Evolutionary conservation across 2,329 filamentous ascomycete genomes (phyloP).

Genomic region (Sarocladium oryzae): DNA sequence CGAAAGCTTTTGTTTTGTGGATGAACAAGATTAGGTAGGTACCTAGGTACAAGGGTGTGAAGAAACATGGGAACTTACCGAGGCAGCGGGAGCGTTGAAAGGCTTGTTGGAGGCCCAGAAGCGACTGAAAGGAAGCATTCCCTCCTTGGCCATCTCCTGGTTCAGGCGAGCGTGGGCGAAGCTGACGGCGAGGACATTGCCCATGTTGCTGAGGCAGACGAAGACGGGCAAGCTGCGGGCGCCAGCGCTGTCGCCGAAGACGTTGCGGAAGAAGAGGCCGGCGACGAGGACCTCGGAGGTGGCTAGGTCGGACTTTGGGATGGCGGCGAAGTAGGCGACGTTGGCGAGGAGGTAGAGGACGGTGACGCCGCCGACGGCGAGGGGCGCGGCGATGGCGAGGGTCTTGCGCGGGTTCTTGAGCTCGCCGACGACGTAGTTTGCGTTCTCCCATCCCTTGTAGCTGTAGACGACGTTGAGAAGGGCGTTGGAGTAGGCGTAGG

Average conservation of each 20-base stretch:
- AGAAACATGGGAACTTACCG: conserved; percentile 30
- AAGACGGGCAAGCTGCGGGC: conserved; percentile 44
- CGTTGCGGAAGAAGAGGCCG: conserved; percentile 53
- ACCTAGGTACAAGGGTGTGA: no score
- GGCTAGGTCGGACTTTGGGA: conserved; percentile 51
- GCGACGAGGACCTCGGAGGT: conserved; percentile 55
- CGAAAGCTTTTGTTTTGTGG: no score
- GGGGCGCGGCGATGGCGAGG: conserved; percentile 47
- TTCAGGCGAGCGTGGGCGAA: conserved; percentile 54
- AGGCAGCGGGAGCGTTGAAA: conserved; percentile 56
- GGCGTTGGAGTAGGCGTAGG: conserved; percentile 49
- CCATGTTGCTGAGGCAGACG: conserved; percentile 54
- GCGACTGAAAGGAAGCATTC: conserved; percentile 56
- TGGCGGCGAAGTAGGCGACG: conserved; percentile 59
- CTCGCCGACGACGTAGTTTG: conserved; percentile 55
- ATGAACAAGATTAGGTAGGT: conserved; percentile 12
- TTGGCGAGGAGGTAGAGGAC: conserved; percentile 58
- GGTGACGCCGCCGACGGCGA: conserved; percentile 52
- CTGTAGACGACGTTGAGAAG: conserved; percentile 54
- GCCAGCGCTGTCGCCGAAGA: conserved; percentile 52
- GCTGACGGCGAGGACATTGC: conserved; percentile 55
- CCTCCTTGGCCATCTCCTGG: conserved; percentile 64
- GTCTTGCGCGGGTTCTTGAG: conserved; percentile 49
- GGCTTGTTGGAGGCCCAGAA: conserved; percentile 66
- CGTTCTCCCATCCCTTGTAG: conserved; percentile 59